Evolutionary conservation across 306 rosid species (phyloP), one percentile per base, ranked within the genome.

Genomic region (Elaeagnus macrophylla): DNA sequence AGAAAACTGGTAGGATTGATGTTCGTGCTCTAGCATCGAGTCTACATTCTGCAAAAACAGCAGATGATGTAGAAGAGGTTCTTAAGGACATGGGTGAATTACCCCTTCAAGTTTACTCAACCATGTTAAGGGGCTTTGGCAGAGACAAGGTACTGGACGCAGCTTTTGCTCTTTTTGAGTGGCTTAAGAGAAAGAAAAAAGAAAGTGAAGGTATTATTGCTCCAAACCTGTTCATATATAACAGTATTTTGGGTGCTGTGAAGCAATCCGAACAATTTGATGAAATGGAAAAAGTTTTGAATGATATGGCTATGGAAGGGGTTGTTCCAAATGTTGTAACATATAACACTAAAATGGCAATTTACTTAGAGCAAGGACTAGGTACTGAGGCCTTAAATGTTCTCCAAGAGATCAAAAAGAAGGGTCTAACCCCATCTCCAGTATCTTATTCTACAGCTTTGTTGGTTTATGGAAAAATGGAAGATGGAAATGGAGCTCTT

Each of bases 31-130:
- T 91, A 58, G 93, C 87, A 3, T 17, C 18, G 67, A 62, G 75
- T 59, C 80, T 87, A 62, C 77, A 63, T 67, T 61, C 75, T 17
- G 79, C 75, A 3, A 77, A 69, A 78, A 91, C 89, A 10, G 87
- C 77, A 12, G 83, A 77, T 10, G 95, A 87, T 39, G 76, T 87
- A 46, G 96, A 78, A 20, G 80, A 72, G 70, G 65, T 91, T 79
- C 85, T 84, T n/a, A 75, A 72, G 81, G 95, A 72, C 39, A 76
- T 49, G 64, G 93, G 78, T 32, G 79, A 73, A 7, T 73, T 87
- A 76, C 99, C 96, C 49, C 93, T 70, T 72, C 81, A 82, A 72
- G 96, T 91, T 50, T 91, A 62, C 72, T 87, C 95, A 9, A 74
- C 99, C 32, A 48, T 87, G 57, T 76, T 91, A 32, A 73, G 79